These are phyloP conservation scores for Carallia pectinifolia DNA, from an alignment of 345 rosid species.

Conservation along the genomic window DNA sequence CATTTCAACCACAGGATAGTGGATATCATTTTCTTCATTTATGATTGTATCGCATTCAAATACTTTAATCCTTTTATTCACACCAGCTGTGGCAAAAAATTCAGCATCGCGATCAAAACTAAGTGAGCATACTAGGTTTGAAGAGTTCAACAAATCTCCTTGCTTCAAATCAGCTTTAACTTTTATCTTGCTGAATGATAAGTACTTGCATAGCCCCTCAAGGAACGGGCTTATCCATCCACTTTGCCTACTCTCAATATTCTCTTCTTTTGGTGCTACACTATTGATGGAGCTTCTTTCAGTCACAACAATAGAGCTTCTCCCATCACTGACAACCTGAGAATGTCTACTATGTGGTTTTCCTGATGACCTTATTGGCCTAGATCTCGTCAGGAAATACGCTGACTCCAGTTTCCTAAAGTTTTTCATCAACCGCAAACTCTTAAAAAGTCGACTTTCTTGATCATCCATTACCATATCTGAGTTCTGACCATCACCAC, in stretches of 20 bases:
- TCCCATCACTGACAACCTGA: constrained; percentile 67
- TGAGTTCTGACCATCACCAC: constrained; percentile 35
- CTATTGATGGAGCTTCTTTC: constrained; percentile 80
- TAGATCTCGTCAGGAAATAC: constrained; percentile 73
- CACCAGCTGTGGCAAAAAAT: constrained; percentile 91
- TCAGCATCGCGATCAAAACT: constrained; percentile 92
- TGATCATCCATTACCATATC: constrained; percentile 43
- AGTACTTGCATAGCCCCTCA: constrained; percentile 88
- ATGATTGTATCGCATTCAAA: constrained; percentile 75
- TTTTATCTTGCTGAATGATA: constrained; percentile 74
- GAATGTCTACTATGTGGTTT: constrained; percentile 50
- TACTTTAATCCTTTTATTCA: constrained; percentile 90
- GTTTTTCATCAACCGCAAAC: constrained; percentile 78
- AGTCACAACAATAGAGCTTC: constrained; percentile 61
- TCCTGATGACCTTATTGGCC: constrained; percentile 53
- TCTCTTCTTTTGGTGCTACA: constrained; percentile 45
- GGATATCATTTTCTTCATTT: constrained; percentile 66
- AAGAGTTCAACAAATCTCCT: constrained; percentile 83
- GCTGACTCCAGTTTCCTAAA: constrained; percentile 87
- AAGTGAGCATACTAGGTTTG: constrained; percentile 85
- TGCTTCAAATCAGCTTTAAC: constrained; percentile 90
- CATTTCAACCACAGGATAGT: constrained; percentile 94
- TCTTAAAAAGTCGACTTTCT: constrained; percentile 56
- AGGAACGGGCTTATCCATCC: constrained; percentile 97
- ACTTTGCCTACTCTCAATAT: constrained; percentile 41